Percentiles rank a stretch among this genome's conserved stretches.
phyloP scores from a whole-genome alignment of 176 grass and related monocot genomes.

The Phragmites australis region DNA sequence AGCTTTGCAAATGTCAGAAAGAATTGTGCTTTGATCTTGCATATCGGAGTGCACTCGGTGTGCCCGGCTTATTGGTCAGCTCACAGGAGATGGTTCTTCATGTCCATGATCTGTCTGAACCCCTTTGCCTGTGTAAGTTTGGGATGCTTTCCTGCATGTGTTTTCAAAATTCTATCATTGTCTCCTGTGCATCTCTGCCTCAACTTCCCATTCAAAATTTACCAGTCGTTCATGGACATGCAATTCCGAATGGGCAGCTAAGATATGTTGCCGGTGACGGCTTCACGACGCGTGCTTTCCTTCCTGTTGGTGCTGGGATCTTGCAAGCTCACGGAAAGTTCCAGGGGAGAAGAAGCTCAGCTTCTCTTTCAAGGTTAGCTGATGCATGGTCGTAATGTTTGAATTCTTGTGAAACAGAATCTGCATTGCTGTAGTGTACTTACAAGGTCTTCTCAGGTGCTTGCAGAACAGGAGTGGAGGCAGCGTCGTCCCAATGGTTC shows the following conservation, averaged over 20 bases:
- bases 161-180: not conserved
- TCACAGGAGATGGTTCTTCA: constrained; percentile 65
- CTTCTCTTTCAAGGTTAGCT: constrained; percentile 67
- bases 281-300: constrained; percentile 41
- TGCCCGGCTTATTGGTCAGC: constrained; percentile 69
- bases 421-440: not conserved
- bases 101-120: constrained; percentile 76
- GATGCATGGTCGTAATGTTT: not conserved
- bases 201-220: not conserved
- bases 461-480: constrained; percentile 57
- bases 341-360: constrained; percentile 64
- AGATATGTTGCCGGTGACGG: constrained; percentile 57
- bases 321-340: constrained; percentile 62
- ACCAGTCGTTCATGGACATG: constrained; percentile 70
- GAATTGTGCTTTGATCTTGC: not conserved
- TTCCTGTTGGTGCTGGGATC: constrained; percentile 46
- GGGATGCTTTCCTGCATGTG: not conserved
- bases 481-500: constrained; percentile 50
- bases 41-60: constrained; percentile 71
- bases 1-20: too few relatives aligned
- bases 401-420: not conserved
- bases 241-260: constrained; percentile 68
- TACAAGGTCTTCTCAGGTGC: constrained; percentile 4
- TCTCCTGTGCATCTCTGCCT: not conserved
- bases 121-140: constrained; percentile 60